phyloP scores from a whole-genome alignment of 495 filamentous ascomycete genomes.

The Cenococcum geophilum region DNA sequence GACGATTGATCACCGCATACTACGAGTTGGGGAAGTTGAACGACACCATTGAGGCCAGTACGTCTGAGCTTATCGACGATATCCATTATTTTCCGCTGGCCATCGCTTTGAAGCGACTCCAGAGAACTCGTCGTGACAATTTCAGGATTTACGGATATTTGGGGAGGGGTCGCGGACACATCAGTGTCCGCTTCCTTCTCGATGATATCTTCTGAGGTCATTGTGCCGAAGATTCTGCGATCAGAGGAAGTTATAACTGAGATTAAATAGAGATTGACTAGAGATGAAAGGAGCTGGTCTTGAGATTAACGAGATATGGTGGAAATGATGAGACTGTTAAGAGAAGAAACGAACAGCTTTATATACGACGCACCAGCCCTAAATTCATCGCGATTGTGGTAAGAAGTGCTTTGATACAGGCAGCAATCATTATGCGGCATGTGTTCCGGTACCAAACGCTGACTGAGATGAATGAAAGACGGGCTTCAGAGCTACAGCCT shows the following conservation, averaged over 20 bases:
- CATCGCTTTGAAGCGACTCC: constrained; percentile 30
- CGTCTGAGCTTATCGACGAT: constrained; percentile 53
- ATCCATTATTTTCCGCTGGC: constrained; percentile 44
- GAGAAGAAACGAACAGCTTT: too few relatives aligned
- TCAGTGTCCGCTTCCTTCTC: neutral
- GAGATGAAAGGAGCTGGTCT: neutral
- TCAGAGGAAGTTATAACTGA: neutral
- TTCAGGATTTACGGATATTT: constrained; percentile 4
- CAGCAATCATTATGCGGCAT: neutral
- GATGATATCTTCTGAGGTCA: neutral
- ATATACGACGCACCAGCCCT: too few relatives aligned
- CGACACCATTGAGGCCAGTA: constrained; percentile 48
- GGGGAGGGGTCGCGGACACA: neutral
- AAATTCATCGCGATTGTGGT: neutral
- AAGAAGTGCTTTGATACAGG: neutral
- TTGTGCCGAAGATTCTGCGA: neutral
- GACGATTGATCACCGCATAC: constrained; percentile 69
- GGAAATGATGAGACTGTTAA: neutral
- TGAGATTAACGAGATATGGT: neutral
- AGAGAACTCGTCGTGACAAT: constrained; percentile 28
- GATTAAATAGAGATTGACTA: neutral
- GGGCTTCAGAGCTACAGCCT: neutral
- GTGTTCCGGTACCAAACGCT: neutral
- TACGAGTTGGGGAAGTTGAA: constrained; percentile 63
- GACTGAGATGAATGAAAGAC: neutral